Evolutionary conservation across 352 stramenopile species (phyloP).

Genomic region (Pythium brassicae): DNA sequence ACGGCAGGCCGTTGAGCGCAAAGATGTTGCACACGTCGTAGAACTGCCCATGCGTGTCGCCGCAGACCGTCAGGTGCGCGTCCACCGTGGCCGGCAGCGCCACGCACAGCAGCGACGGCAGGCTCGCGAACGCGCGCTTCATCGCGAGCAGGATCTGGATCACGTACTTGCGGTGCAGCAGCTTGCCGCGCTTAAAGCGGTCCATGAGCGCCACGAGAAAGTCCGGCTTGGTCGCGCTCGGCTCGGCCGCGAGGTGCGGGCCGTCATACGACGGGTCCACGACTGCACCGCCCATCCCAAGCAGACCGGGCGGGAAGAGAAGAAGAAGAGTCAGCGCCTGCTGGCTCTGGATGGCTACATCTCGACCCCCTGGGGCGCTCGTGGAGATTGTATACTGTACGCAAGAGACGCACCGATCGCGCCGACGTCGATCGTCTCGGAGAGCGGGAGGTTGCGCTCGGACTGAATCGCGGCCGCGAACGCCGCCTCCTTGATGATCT

Average conservation of each 20-base stretch:
- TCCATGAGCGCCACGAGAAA: conserved; percentile 93
- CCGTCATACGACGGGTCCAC: conserved; percentile 82
- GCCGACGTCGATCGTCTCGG: conserved; percentile 90
- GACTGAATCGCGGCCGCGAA: conserved; percentile 97
- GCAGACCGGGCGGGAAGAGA: not conserved
- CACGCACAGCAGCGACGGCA: conserved; percentile 91
- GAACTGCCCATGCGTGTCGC: conserved; percentile 99
- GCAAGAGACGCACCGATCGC: conserved; percentile 38
- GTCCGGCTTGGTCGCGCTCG: conserved; percentile 54
- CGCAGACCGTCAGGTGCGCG: conserved; percentile 94
- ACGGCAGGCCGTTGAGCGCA: conserved; percentile 95
- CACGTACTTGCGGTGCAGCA: conserved; percentile 98
- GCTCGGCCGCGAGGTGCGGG: conserved; percentile 57
- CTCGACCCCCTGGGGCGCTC: no score
- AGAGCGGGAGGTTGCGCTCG: conserved; percentile 91
- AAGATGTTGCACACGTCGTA: conserved; percentile 99
- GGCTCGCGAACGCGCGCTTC: conserved; percentile 86
- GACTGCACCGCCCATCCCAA: conserved; percentile 27
- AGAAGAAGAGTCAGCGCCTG: not conserved
- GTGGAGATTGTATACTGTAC: no score
- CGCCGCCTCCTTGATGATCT: conserved; percentile 94
- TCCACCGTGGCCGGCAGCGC: conserved; percentile 45
- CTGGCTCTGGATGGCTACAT: not conserved
- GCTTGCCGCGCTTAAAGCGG: conserved; percentile 95
- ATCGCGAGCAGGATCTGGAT: conserved; percentile 93